These are phyloP conservation scores for Sporothrix phasma DNA, from an alignment of 2,329 filamentous ascomycete species.

Conservation along the genomic window DNA sequence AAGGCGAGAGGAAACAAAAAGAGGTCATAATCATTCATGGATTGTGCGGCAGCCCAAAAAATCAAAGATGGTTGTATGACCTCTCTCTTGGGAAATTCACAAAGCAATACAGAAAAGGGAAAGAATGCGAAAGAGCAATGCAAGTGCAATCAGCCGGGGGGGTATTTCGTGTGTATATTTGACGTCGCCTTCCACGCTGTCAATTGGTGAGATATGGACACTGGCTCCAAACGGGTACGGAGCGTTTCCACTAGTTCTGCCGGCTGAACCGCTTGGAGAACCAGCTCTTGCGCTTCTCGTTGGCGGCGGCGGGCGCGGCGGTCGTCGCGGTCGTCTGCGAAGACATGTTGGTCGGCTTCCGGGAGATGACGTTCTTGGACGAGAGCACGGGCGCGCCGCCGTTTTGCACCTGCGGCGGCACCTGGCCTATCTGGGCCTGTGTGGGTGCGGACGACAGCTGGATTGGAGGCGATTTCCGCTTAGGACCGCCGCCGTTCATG, in stretches of 20 bases:
- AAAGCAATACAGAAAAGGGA: neutral
- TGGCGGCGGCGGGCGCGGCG: constrained; percentile 13
- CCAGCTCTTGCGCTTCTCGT: constrained; percentile 83
- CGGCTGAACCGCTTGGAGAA: constrained; percentile 74
- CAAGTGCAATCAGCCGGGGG: neutral
- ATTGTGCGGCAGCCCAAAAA: constrained; percentile 1
- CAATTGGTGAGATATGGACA: too few species aligned
- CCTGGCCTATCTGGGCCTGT: neutral
- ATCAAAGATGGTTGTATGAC: neutral
- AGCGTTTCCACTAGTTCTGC: constrained; percentile 21
- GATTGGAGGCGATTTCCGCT: constrained; percentile 7
- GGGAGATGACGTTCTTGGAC: constrained; percentile 9
- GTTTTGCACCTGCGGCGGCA: neutral
- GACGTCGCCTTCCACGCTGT: neutral
- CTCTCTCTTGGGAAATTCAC: too few species aligned
- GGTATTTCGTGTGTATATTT: neutral
- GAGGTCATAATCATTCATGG: constrained; percentile 2
- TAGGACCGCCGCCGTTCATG: constrained; percentile 3
- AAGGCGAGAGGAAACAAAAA: neutral
- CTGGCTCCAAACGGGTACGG: neutral
- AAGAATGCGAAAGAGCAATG: neutral
- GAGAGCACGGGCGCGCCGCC: neutral
- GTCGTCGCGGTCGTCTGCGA: constrained; percentile 17
- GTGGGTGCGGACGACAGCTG: constrained; percentile 5
- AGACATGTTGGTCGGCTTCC: constrained; percentile 27